Conservation (phyloP, 2,329 filamentous ascomycete genomes). For the Beauveria asiatica region DNA sequence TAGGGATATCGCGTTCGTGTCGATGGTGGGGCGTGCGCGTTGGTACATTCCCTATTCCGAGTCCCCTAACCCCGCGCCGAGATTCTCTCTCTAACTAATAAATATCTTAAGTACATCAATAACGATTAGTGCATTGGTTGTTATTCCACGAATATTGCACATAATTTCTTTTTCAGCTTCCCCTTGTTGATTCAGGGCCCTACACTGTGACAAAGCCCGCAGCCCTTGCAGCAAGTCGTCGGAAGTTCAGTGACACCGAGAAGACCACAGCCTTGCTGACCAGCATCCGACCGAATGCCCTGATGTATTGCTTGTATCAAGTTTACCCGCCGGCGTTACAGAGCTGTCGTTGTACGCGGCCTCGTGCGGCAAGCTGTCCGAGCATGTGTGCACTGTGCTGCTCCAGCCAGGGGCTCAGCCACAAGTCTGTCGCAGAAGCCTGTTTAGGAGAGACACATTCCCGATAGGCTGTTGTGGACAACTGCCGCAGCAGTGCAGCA, state of each 20-base stretch:
- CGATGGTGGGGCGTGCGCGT: neutral
- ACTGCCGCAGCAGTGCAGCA: too few species aligned
- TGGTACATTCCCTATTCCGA: neutral
- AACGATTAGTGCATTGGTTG: neutral
- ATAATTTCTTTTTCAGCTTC: neutral
- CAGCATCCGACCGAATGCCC: neutral
- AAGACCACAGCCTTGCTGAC: neutral
- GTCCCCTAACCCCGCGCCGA: neutral
- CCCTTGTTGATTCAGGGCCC: neutral
- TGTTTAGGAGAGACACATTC: neutral
- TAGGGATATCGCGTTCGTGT: neutral
- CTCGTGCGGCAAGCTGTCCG: neutral
- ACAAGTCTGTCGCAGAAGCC: neutral
- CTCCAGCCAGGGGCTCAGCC: neutral
- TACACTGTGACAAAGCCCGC: neutral
- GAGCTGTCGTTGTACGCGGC: neutral
- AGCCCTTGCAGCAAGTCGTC: neutral
- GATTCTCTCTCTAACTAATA: neutral
- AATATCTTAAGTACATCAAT: neutral
- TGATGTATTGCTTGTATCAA: constrained; percentile 2
- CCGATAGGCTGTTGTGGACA: too few species aligned
- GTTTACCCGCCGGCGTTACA: neutral
- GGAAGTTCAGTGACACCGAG: neutral
- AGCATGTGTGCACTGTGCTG: neutral
- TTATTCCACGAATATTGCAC: neutral